A percentile compares a stretch with the other conserved stretches of the same genome.
phyloP scores from a whole-genome alignment of 768 basidiomycete species.

The Megacollybia marginata region DNA sequence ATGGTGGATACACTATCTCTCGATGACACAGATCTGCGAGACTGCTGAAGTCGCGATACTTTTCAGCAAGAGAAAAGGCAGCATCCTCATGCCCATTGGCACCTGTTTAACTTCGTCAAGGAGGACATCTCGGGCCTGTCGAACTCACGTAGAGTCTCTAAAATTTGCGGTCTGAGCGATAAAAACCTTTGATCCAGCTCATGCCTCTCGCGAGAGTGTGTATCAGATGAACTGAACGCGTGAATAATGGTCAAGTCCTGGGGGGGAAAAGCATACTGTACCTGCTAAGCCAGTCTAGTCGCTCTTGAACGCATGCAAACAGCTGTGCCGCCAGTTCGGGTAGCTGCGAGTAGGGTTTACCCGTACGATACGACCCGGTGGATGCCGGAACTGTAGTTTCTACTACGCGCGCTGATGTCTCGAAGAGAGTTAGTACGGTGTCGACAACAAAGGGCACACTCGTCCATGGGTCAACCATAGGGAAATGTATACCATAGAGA shows the following conservation, averaged over 20 bases:
- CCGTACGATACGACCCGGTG: constrained; percentile 15
- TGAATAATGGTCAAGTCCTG: background rate
- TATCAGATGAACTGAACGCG: constrained; percentile 32
- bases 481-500: constrained; percentile 72
- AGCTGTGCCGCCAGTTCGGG: constrained; percentile 57
- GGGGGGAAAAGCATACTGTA: constrained; percentile 15
- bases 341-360: constrained; percentile 45
- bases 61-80: constrained; percentile 80
- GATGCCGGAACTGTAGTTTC: constrained; percentile 27
- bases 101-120: constrained; percentile 32
- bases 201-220: constrained; percentile 46
- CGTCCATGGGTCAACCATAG: constrained; percentile 79
- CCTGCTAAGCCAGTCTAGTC: constrained; percentile 64
- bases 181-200: constrained; percentile 62
- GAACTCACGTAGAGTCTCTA: constrained; percentile 72
- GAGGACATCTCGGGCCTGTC: constrained; percentile 1
- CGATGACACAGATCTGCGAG: constrained; percentile 81
- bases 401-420: constrained; percentile 44
- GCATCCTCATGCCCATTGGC: constrained; percentile 54
- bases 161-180: constrained; percentile 64
- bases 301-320: constrained; percentile 62
- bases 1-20: constrained; percentile 52
- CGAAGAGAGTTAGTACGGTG: constrained; percentile 64
- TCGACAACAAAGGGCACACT: constrained; percentile 64
- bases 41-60: constrained; percentile 78